These are phyloP conservation scores for Ilex asprella DNA, from an alignment of 257 asterid species.

Conservation along the genomic window DNA sequence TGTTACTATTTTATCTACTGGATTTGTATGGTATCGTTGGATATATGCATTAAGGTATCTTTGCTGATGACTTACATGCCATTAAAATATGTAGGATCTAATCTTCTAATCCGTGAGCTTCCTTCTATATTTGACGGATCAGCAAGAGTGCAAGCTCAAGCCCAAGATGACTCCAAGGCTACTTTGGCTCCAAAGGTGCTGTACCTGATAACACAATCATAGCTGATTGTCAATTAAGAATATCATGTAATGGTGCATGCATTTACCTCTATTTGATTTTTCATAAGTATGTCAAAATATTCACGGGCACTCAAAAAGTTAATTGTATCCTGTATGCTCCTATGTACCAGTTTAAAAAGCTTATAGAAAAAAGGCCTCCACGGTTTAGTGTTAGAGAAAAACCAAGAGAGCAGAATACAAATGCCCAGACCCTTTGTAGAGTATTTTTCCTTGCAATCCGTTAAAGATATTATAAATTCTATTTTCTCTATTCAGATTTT, in stretches of 20 bases:
- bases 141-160: slow-evolving; percentile 59
- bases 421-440: too few relatives aligned
- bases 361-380: too few relatives aligned
- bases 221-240: neutral
- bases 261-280: neutral
- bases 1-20: neutral
- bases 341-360: too few relatives aligned
- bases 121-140: slow-evolving; percentile 84
- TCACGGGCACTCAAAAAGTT: neutral
- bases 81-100: slow-evolving; percentile 50
- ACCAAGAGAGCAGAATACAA: too few relatives aligned
- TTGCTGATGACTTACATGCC: neutral
- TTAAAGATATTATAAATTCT: too few relatives aligned
- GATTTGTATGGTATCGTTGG: neutral
- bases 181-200: slow-evolving; percentile 87
- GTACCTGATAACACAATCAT: too few relatives aligned
- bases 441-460: too few relatives aligned
- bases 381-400: too few relatives aligned
- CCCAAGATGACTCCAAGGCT: slow-evolving; percentile 73
- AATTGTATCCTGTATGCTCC: too few relatives aligned
- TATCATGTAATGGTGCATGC: neutral
- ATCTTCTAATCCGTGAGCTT: slow-evolving; percentile 77
- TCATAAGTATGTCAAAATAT: neutral
- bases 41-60: neutral
- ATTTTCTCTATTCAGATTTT: too few relatives aligned